phyloP scores from a whole-genome alignment of 2,329 filamentous ascomycete genomes.

The Fusarium sp. region DNA sequence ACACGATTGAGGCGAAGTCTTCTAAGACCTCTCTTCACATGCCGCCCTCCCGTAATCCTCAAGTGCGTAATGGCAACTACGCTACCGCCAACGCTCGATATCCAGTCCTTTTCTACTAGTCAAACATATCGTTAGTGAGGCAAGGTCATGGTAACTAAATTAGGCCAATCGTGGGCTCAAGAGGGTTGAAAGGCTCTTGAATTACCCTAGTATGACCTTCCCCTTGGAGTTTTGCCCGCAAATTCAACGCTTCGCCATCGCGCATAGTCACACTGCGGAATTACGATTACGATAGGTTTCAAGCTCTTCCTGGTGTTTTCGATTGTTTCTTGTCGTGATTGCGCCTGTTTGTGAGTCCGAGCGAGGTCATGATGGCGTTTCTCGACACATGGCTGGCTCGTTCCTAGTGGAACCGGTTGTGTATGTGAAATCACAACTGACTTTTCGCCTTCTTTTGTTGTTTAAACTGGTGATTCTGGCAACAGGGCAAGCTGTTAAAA shows the following conservation, averaged over 20 bases:
- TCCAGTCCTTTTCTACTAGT: background rate
- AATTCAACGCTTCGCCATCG: background rate
- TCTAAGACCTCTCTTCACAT: background rate
- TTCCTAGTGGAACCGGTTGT: background rate
- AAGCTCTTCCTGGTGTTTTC: slow-evolving; percentile 3
- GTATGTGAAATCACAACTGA: slow-evolving; percentile 12
- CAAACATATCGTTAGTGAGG: background rate
- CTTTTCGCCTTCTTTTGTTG: background rate
- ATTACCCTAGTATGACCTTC: background rate
- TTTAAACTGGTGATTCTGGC: background rate
- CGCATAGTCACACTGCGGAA: slow-evolving; percentile 10
- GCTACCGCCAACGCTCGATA: background rate
- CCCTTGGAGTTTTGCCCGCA: slow-evolving; percentile 3
- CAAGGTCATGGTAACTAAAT: background rate
- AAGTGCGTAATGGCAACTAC: background rate
- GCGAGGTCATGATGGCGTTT: background rate
- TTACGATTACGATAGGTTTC: slow-evolving; percentile 2
- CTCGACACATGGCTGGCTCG: slow-evolving; percentile 1
- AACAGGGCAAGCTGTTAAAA: background rate
- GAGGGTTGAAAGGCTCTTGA: slow-evolving; percentile 18
- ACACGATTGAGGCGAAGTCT: slow-evolving; percentile 2
- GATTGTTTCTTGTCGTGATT: background rate
- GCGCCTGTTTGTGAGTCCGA: background rate
- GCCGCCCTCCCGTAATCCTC: background rate
- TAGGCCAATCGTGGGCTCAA: background rate